These are phyloP conservation scores for Trichosporon inkin DNA, from an alignment of 1,284 basidiomycete genomes.

Conservation along the genomic window DNA sequence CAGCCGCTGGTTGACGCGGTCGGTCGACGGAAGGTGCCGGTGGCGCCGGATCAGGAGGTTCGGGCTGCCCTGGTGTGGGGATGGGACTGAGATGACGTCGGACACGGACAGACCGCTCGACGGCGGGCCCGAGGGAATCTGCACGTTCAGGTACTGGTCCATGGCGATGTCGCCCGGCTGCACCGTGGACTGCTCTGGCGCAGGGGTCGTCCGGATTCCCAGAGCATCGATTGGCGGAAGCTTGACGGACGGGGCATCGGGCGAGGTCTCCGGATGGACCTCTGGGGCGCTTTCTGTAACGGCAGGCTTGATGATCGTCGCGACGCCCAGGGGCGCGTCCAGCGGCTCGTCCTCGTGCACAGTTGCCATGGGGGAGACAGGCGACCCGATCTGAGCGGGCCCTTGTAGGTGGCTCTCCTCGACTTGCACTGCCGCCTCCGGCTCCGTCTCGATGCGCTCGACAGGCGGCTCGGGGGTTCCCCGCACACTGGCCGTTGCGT, in stretches of 20 bases:
- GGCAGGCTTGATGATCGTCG: not conserved
- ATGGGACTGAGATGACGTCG: constrained; percentile 21
- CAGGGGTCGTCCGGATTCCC: not conserved
- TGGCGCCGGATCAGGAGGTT: constrained; percentile 24
- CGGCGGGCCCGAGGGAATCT: constrained; percentile 18
- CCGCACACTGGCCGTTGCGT: not conserved
- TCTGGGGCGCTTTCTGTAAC: not conserved
- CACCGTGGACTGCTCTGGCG: not conserved
- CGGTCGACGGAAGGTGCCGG: constrained; percentile 19
- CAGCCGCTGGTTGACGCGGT: constrained; percentile 25
- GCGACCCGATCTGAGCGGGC: not conserved
- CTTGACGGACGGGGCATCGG: constrained; percentile 2
- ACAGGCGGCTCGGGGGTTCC: not conserved
- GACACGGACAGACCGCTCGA: constrained; percentile 22
- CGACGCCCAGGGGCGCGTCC: not conserved
- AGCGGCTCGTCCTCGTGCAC: constrained; percentile 1
- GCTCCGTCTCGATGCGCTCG: not conserved
- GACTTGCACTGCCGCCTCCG: not conserved
- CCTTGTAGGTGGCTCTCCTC: not conserved
- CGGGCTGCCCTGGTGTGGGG: constrained; percentile 14
- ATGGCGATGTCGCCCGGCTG: constrained; percentile 4
- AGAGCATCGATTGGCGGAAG: constrained; percentile 1
- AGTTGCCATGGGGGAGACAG: not conserved
- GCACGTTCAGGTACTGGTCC: constrained; percentile 6
- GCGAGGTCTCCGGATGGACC: not conserved